Base-by-base conservation (phyloP, 2,329 filamentous ascomycete species). In the Dryadomyces quercus-mongolicae region DNA sequence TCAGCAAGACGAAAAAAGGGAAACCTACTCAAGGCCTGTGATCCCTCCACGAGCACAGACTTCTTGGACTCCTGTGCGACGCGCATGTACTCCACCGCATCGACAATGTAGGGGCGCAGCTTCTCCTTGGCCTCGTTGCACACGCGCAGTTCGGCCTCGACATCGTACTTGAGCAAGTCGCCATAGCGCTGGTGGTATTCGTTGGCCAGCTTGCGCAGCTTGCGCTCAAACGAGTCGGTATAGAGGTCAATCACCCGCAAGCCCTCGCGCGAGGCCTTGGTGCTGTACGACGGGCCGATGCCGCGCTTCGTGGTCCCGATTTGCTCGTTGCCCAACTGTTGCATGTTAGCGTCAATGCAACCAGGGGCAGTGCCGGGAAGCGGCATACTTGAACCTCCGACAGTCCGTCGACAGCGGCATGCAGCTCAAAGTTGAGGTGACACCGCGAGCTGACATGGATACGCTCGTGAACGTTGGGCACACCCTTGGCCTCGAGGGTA, bases 131-230 rank as follows among this genome's bases (percentile, higher is more conserved):
- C 82, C 40, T 72, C 71, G 64, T 79, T 74, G 68, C 84, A 87
- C 44, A 73, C 71, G 18, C 65, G 66, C 59, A 90, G 76, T 70
- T 90, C 86, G 38, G 82, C 81, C 60, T 90, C 84, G 7, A 84
- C 75, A 58, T 89, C 81, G 65, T 81, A 80, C 59, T 80, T 65
- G 54, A 67, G 60, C 54, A 66, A 60, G 13, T 85, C 78, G 8
- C 85, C 85, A 61, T 81, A 89, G 52, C 84, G 74, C 70, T 84
- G 82, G 71, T 81, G 75, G 69, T 78, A 86, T n/a, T 78, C 81
- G 6, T 68, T 61, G 9, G 77, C 83, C 20, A 90, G 69, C 22
- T 72, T 69, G 44, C 82, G 74, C 46, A 90, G 69, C 67, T 85
- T 86, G 44, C 68, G 64, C 68, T 88, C 85, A 60, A 90, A 88